These are phyloP conservation scores for Fraxinus floribunda DNA, from an alignment of 305 asterid species.

Conservation along the genomic window DNA sequence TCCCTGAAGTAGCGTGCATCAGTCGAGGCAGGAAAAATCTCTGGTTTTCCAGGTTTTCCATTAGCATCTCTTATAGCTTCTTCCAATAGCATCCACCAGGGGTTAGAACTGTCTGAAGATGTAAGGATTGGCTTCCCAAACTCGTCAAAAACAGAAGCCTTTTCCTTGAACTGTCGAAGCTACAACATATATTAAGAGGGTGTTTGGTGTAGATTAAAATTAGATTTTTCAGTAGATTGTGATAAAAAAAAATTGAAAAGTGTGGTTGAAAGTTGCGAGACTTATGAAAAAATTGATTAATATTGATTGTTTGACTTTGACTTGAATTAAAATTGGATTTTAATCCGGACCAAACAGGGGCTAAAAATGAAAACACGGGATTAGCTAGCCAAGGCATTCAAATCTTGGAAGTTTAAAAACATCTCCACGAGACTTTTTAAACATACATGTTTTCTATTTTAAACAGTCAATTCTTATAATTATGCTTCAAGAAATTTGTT, in stretches of 20 bases:
- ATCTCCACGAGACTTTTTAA: too few relatives aligned
- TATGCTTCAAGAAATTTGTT: too few relatives aligned
- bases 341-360: not conserved
- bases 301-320: too few relatives aligned
- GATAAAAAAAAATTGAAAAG: too few relatives aligned
- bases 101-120: slow-evolving; percentile 68
- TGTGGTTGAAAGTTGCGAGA: too few relatives aligned
- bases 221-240: too few relatives aligned
- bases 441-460: too few relatives aligned
- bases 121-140: slow-evolving; percentile 66
- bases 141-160: slow-evolving; percentile 41
- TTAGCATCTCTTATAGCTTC: slow-evolving; percentile 58
- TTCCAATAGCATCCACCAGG: slow-evolving; percentile 83
- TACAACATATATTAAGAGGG: slow-evolving; percentile 21
- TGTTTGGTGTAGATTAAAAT: too few relatives aligned
- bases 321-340: too few relatives aligned
- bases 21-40: slow-evolving; percentile 88
- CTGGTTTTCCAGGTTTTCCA: slow-evolving; percentile 85
- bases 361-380: slow-evolving; percentile 12
- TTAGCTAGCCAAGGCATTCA: not conserved
- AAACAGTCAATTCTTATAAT: too few relatives aligned
- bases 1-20: slow-evolving; percentile 84
- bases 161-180: slow-evolving; percentile 76
- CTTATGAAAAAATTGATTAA: too few relatives aligned
- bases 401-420: not conserved